Conservation (phyloP, 1,284 basidiomycete species). For the Athelia sp. region DNA sequence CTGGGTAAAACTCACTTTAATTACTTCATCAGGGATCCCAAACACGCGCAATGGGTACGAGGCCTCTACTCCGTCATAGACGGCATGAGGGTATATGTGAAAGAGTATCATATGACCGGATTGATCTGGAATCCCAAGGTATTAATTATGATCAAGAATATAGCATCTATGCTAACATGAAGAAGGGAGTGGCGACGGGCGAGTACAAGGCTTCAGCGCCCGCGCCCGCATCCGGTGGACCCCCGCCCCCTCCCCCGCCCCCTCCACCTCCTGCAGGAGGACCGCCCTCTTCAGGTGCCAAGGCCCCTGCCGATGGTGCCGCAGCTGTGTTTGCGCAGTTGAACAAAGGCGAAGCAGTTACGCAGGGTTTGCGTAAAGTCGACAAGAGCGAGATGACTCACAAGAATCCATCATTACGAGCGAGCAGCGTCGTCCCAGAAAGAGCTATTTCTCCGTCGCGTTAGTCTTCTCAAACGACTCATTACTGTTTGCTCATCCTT, state of each 20-base stretch:
- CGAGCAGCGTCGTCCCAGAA: slow-evolving; percentile 54
- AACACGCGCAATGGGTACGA: slow-evolving; percentile 87
- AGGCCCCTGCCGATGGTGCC: slow-evolving; percentile 52
- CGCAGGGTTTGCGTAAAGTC: slow-evolving; percentile 89
- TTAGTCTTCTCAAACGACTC: slow-evolving; percentile 3
- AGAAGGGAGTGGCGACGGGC: slow-evolving; percentile 58
- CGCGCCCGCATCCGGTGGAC: slow-evolving; percentile 23
- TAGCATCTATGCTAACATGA: slow-evolving; percentile 1
- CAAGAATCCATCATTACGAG: slow-evolving; percentile 90
- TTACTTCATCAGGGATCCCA: slow-evolving; percentile 63
- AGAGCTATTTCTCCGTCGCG: slow-evolving; percentile 28
- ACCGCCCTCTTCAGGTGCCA: slow-evolving; percentile 32
- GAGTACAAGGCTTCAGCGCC: slow-evolving; percentile 38
- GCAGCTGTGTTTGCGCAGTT: slow-evolving; percentile 91
- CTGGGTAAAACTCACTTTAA: slow-evolving; percentile 4
- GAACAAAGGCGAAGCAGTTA: slow-evolving; percentile 88
- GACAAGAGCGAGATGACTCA: slow-evolving; percentile 97
- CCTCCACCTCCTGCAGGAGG: slow-evolving; percentile 49
- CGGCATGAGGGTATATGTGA: slow-evolving; percentile 78
- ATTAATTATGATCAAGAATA: not conserved
- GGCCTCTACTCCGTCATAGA: slow-evolving; percentile 73
- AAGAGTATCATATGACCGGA: slow-evolving; percentile 86
- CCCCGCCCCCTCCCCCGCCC: slow-evolving; percentile 48
- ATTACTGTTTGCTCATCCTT: not conserved
- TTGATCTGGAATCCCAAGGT: slow-evolving; percentile 88